Base-by-base conservation (phyloP, 2,329 filamentous ascomycete species). In the Sordariomycetes sp. region DNA sequence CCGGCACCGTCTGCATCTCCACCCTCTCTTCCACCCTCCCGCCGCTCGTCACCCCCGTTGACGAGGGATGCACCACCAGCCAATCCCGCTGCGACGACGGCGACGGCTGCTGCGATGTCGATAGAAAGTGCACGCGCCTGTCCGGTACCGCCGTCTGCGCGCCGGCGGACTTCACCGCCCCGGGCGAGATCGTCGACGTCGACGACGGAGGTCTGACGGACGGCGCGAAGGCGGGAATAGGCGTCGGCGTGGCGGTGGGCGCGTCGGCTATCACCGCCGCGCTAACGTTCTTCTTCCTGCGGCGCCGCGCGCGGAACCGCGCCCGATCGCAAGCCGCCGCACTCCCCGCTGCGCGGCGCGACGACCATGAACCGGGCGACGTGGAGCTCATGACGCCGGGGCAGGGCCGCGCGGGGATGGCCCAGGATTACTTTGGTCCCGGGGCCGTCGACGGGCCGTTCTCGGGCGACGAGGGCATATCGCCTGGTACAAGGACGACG, bases 141-240 rank as follows among this genome's bases (percentile, higher is more conserved):
- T 62, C 56, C 54, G 69, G 66, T 10, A 62, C 62, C 13, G 70
- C 70, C 35, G 71, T 68, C 56, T 78, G 77, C 62, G 72, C 73
- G 4, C 63, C 67, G 3, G 64, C 66, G 5, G 65, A 66, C 52
- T 65, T 68, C 2, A 68, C 69, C 2, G 65, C 65, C 2, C 65
- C 69, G n/a, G 67, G 64, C 13, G 61, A 67, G 3, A 61, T 63
- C 25, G 63, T 69, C 13, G 55, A 61, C 20, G 59, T 52, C 2
- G 36, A 55, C 28, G 56, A 51, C 28, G 59, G 57, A 2, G 65
- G 65, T 2, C 64, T 81, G 6, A 76, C 76, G 1, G 65, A 71
- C 1, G 78, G 76, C 1, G 79, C 78, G 2, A 80, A 77, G 62
- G 79, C 76, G 0, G 81, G 81, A 2, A 76, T 85, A n/a, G 79